Conservation (phyloP, 768 basidiomycete species). For the Panaeolus papilionaceus region DNA sequence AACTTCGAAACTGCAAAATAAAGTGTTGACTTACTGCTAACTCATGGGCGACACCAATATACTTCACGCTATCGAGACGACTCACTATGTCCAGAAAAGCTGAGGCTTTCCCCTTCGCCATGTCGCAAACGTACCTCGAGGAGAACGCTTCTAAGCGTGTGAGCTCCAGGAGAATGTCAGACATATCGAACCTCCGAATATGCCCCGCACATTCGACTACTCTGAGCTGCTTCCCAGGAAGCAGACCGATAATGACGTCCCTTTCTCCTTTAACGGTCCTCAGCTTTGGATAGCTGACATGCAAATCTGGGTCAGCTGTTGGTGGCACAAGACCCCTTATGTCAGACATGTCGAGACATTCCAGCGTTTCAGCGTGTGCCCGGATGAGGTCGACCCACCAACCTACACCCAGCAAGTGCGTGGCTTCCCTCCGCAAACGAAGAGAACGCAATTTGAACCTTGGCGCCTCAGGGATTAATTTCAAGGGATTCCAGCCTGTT, state of each 20-base stretch:
- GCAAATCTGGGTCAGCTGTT: not conserved
- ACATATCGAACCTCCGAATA: not conserved
- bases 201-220: not conserved
- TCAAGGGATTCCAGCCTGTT: not conserved
- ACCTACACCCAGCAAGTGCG: not conserved
- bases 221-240: not conserved
- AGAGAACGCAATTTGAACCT: not conserved
- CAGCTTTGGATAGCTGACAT: not conserved
- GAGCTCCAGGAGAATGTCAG: not conserved
- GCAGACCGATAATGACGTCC: not conserved
- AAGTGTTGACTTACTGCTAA: not conserved
- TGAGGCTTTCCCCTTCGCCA: not conserved
- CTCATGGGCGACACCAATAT: not conserved
- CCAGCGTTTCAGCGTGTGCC: not conserved
- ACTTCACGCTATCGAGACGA: not conserved
- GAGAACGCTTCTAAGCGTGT: not conserved
- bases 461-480: not conserved
- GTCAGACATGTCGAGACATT: not conserved
- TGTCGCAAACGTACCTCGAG: not conserved
- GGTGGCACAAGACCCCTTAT: not conserved
- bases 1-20: no score
- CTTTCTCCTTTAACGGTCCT: not conserved
- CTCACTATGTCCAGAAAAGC: not conserved
- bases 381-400: not conserved
- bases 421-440: not conserved